Base-by-base conservation (phyloP, 345 rosid species). In the Cardiospermum halicacabum region DNA sequence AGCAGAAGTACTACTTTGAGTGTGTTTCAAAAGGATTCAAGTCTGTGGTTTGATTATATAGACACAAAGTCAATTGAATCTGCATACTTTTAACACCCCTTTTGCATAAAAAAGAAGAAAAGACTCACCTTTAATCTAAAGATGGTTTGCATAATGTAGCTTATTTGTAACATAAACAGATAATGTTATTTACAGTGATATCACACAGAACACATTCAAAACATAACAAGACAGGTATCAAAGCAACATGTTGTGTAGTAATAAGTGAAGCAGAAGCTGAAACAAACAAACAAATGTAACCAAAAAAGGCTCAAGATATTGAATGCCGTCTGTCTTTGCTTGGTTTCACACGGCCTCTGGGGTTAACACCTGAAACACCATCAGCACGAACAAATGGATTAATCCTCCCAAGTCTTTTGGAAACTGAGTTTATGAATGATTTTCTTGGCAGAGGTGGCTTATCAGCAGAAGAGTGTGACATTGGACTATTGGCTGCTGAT, bases 321-420 rank as follows among this genome's bases (percentile, higher is more conserved):
- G 98, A 90, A 77, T 93, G 98, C 73, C 98, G 72, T 34, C 96
- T 70, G 75, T 88, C 78, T 78, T 93, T 90, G 40, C 69, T 72
- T 2, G 92, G 92, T 72, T 81, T 93, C 7, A 64, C 80, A 69
- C 84, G 76, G 45, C 78, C 72, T 78, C 70, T 89, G 42, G 73
- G 74, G 62, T 64, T 55, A 11, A 79, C 63, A 58, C 88, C 79
- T 55, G 83, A 7, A 40, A 79, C 55, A 30, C 89, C 88, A 59
- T 77, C 82, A 1, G 69, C 37, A 0, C 74, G 77, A 15, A 68
- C 70, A 62, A 92, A 93, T 7, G 93, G 93, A 67, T 83, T 77
- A 48, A 92, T 80, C 75, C 82, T 70, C 39, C 97, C 97, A 11
- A 93, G 96, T 76, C 80, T 93, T 66, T 65, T 88, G 0, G 96